Base-by-base conservation (phyloP, 768 basidiomycete genomes). In the Termitomyces sp. region DNA sequence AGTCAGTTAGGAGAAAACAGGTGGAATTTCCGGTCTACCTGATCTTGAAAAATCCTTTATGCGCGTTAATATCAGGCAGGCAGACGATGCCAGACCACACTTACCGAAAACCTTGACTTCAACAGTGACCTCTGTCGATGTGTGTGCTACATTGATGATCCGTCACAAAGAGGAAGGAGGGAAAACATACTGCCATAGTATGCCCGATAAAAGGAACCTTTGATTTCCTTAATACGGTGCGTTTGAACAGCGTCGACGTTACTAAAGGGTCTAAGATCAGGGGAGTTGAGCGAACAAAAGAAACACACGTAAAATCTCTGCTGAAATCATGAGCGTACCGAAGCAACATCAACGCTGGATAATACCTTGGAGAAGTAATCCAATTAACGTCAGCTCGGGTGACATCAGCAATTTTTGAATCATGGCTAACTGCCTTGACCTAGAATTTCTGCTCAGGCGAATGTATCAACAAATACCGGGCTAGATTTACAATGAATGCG, bases 371-470 rank as follows among this genome's bases (percentile, higher is more conserved):
- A 35, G 79, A 81, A 12, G 94, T 96, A 55, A 84, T 83, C 85
- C 91, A 95, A 61, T 89, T 91, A 61, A 95, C 88, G 61, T 93
- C 88, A n/a, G 86, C 81, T 53, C 82, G 79, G 5, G 86, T 67
- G 18, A 93, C 80, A 68, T 80, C 86, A 1, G 89, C 93, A 55
- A 85, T 75, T 68, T 82, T 88, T 3, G 80, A 71, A 66, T 94
- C 92, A 65, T 95, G 94, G 64, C 82, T 88, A 55, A 95, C 79
- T 70, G 93, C 89, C 68, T 82, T 83, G 58, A 93, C 82, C 89
- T 91, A 6, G 3, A 50, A 41, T 6, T 14, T 48, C 16, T n/a
- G 47, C 38, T 55, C 56, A 58, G 23, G 1, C 28, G 41, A 30
- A 13, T 20, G 16, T 47, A 49, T n/a, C 4, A 50, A 40, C 35